A percentile compares a stretch with the other conserved stretches of the same genome.
These are phyloP conservation scores for Candolleomyces eurysporus DNA, from an alignment of 768 basidiomycete genomes.

Conservation along the genomic window DNA sequence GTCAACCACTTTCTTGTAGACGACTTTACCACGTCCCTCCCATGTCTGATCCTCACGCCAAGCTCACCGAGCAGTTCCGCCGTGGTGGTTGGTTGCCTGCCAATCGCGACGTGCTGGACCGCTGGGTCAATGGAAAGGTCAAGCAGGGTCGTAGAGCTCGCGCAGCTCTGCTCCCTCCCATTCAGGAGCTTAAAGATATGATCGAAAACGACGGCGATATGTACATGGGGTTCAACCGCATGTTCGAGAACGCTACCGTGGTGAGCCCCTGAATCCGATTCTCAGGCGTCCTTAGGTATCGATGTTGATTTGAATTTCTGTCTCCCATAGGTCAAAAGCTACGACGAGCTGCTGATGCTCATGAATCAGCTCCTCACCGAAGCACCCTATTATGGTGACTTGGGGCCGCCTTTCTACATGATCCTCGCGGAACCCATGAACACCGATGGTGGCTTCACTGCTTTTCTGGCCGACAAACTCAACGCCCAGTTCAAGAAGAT, in stretches of 20 bases:
- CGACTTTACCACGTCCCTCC: not conserved
- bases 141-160: not conserved
- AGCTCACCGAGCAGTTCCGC: not conserved
- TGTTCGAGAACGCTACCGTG: conserved; percentile 22
- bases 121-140: not conserved
- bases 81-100: not conserved
- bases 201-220: conserved; percentile 26
- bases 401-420: conserved; percentile 8
- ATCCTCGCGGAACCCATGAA: conserved; percentile 14
- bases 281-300: not conserved
- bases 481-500: conserved; percentile 23
- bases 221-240: conserved; percentile 31
- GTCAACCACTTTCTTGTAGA: not conserved
- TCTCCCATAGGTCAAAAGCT: not conserved
- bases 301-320: not conserved
- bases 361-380: conserved; percentile 1
- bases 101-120: not conserved
- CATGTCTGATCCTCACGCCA: not conserved
- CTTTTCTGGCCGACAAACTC: conserved; percentile 18
- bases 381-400: conserved; percentile 3
- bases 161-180: conserved; percentile 10
- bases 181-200: conserved; percentile 26
- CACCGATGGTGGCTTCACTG: conserved; percentile 12
- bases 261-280: not conserved
- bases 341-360: not conserved